Evolutionary conservation across 805 yeast species (phyloP), one percentile per base, ranked within the genome.

Genomic region (Suhomyces vadensis): DNA sequence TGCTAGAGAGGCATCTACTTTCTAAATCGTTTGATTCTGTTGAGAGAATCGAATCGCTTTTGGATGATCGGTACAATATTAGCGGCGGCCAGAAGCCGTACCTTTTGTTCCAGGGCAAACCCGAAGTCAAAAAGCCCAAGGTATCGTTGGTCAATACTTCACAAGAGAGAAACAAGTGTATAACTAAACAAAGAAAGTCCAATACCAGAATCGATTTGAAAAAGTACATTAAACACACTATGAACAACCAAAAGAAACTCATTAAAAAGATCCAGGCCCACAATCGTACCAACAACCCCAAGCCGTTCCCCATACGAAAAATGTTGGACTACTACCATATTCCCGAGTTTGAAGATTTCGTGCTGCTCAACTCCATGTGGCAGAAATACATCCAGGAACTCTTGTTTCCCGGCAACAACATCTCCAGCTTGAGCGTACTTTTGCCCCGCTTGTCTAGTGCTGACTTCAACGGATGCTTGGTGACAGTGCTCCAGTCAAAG

Each of bases 401-500:
- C 3, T 51, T 87, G 6, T 74, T 69, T 37, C 65, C 71, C 1
- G 58, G 53, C 4, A 56, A 49, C 20, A 51, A 50, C 11, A 49
- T 64, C 19, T 69, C 67, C 4, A 48, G 57, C 8, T 40, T 60
- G 23, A 49, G 57, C 20, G 52, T 63, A 26, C 50, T 81, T 1
- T 61, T 85, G 16, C 68, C 79, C 5, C 81, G 83, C 52, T 64
- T 90, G 31, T 76, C 92, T 1, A 75, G 84, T 48, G 87, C 94
- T 1, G 97, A 90, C 56, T 85, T 78, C 63, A 85, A 84, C 53
- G 97, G 97, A 3, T 78, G 94, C n/a, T 60, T 63, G 33, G 45
- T 89, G 10, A 72, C 71, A 10, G 90, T 90, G 0, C 54, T 71
- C 2, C 75, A 79, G 37, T 72, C 87, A n/a, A 64, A 66, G 16